Evolutionary conservation across 257 asterid species (phyloP), one percentile per base, ranked within the genome.

Genomic region (Leonotis leonurus): DNA sequence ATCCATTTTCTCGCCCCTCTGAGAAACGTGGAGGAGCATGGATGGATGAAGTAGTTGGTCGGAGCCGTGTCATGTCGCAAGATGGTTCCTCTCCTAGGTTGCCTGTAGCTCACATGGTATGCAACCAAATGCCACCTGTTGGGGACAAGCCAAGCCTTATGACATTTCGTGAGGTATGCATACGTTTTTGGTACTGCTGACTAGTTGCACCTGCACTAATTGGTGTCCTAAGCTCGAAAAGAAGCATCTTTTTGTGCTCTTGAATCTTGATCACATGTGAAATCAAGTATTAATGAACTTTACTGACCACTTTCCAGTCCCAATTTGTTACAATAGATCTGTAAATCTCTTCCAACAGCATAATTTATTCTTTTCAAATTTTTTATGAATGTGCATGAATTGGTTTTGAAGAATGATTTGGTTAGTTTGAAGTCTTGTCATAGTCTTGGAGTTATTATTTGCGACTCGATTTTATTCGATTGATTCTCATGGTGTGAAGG

Each of bases 121-220:
- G 99, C 84, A 93, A 93, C 79, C 99, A 93, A 77, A 93, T 93
- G 96, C 97, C 97, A 70, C 99, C 99, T 6, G 97, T 93, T n/a
- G 99, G 99, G 40, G 85, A 93, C 73, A 93, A 93, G 66, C 99
- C 99, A 50, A 93, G 99, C 78, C 90, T 93, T 32, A 93, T 93
- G 99, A 93, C 99, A 33, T 93, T 93, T 65, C 89, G 83, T 11
- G 99, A 93, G 96, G 99, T 87, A 74, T 80, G 71, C 60, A 54
- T 43, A 41, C 67, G 18, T 64, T 43, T 51, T 53, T 35, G 58
- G 1, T 35, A 20, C 53, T 44, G n/a, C 16, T 49, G n/a, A n/a
- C 40, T 25, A 41, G 49, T 22, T 60, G 58, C 64, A 8, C 21
- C 65, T 53, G 35, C 48, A 17, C 62, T 33, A 56, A 18, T 56